A percentile compares a stretch with the other conserved stretches of the same genome.
Evolutionary conservation across 2,329 filamentous ascomycete species (phyloP).

Genomic region (Stagonosporopsis vannaccii): DNA sequence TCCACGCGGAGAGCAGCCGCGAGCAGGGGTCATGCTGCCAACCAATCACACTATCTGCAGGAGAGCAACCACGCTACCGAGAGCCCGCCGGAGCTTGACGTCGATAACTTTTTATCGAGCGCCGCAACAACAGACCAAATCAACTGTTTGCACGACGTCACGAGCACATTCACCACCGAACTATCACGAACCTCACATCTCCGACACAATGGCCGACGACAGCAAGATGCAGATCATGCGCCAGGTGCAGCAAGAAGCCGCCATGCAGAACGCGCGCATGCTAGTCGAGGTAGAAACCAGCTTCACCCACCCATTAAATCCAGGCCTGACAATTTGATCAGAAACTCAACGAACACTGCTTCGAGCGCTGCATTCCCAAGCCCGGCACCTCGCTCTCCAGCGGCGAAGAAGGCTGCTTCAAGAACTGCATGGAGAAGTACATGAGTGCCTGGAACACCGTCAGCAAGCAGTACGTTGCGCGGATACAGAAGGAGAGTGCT

Average conservation of each 20-base stretch:
- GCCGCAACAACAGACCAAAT: neutral
- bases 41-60: neutral
- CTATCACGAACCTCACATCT: neutral
- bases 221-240: constrained; percentile 58
- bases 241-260: constrained; percentile 61
- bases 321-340: constrained; percentile 24
- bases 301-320: neutral
- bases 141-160: neutral
- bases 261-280: constrained; percentile 59
- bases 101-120: constrained; percentile 35
- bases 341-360: constrained; percentile 66
- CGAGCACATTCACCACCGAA: neutral
- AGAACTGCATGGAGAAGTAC: constrained; percentile 64
- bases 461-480: constrained; percentile 57
- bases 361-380: constrained; percentile 62
- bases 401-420: constrained; percentile 59
- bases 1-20: constrained; percentile 35
- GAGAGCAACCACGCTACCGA: constrained; percentile 20
- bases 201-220: constrained; percentile 14
- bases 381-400: constrained; percentile 59
- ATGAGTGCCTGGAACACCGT: constrained; percentile 62
- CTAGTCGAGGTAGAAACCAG: constrained; percentile 54
- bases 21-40: neutral
- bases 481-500: constrained; percentile 54
- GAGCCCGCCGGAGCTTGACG: constrained; percentile 36